phyloP scores from a whole-genome alignment of 176 grass and related monocot genomes.

The Chloris gayana region DNA sequence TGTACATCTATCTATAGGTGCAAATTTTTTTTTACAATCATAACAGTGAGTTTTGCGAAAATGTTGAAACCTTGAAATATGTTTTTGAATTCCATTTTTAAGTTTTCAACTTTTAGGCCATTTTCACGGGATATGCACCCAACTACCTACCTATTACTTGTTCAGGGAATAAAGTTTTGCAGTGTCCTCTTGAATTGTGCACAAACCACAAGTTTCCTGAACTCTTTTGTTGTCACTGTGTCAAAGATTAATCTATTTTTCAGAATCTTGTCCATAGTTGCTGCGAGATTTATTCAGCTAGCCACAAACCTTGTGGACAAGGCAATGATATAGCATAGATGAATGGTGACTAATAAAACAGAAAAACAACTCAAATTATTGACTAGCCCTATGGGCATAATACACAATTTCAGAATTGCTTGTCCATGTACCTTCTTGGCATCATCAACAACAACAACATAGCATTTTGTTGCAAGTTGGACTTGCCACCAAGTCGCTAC shows the following conservation, averaged over 20 bases:
- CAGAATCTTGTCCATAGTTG: constrained; percentile 8
- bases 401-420: not conserved
- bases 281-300: constrained; percentile 20
- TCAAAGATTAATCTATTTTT: not conserved
- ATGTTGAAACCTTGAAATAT: too few relatives aligned
- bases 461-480: too few relatives aligned
- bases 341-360: not conserved
- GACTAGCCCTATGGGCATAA: not conserved
- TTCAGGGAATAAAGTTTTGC: not conserved
- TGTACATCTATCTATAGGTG: not conserved
- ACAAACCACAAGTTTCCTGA: not conserved
- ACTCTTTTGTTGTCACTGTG: not conserved
- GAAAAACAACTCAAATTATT: not conserved
- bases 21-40: too few relatives aligned
- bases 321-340: too few relatives aligned
- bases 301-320: too few relatives aligned
- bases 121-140: too few relatives aligned
- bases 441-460: too few relatives aligned
- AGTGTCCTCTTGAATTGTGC: not conserved
- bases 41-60: too few relatives aligned
- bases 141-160: not conserved
- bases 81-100: too few relatives aligned
- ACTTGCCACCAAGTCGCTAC: too few relatives aligned
- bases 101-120: too few relatives aligned
- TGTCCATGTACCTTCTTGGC: constrained; percentile 35